These are phyloP conservation scores for Geranomyces variabilis DNA, from an alignment of 192 early-diverging fungal genomes.

Conservation along the genomic window DNA sequence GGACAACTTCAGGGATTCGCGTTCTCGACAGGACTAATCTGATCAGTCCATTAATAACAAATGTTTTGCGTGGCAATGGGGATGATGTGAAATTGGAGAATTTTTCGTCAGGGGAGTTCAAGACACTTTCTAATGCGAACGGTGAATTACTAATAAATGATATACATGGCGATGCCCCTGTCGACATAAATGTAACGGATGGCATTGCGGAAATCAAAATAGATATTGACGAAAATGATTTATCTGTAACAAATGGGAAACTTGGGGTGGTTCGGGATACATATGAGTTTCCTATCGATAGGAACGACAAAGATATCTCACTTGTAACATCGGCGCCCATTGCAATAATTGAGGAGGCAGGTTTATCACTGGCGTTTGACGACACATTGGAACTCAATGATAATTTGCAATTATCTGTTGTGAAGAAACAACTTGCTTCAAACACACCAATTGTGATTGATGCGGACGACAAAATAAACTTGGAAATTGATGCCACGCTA, in stretches of 20 bases:
- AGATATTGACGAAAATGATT: background rate
- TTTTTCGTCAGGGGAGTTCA: background rate
- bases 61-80: background rate
- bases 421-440: background rate
- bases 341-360: no score
- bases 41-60: background rate
- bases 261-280: no score
- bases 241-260: background rate
- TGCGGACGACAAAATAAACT: background rate
- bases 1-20: slow-evolving; percentile 1
- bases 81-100: background rate
- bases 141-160: background rate
- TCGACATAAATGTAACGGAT: background rate
- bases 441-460: background rate
- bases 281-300: no score
- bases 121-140: background rate
- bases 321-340: no score
- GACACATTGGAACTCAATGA: no score
- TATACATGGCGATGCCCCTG: background rate
- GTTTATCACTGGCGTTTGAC: no score
- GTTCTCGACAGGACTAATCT: background rate
- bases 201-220: background rate
- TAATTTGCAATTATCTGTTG: no score
- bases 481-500: background rate
- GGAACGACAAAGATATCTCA: no score